These are phyloP conservation scores for Afroboletus lepidellus DNA, from an alignment of 1,284 basidiomycete genomes.

Conservation along the genomic window DNA sequence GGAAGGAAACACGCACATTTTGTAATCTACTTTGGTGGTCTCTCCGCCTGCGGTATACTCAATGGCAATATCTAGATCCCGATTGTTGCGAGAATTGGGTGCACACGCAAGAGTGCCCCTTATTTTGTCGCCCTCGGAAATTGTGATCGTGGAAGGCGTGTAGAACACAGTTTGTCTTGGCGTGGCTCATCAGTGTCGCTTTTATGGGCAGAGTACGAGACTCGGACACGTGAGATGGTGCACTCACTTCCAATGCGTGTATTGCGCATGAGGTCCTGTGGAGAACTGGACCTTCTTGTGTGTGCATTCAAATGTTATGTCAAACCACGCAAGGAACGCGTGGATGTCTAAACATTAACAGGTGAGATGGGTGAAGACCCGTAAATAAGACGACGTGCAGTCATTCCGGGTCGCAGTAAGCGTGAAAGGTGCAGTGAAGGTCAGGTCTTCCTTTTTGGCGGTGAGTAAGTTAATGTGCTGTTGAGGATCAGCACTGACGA, in stretches of 20 bases:
- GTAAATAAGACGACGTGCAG: constrained; percentile 54
- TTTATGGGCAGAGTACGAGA: not conserved
- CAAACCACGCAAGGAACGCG: constrained; percentile 99
- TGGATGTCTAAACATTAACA: constrained; percentile 71
- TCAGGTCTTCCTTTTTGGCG: constrained; percentile 93
- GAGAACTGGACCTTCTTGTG: constrained; percentile 97
- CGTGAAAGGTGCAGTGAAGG: constrained; percentile 81
- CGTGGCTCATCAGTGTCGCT: constrained; percentile 3
- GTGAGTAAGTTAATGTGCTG: constrained; percentile 90
- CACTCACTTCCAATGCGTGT: constrained; percentile 96
- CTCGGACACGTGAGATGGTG: not conserved
- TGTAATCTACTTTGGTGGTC: constrained; percentile 57
- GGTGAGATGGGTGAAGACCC: not conserved
- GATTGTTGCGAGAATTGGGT: constrained; percentile 88
- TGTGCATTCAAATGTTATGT: constrained; percentile 93
- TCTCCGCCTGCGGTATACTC: constrained; percentile 54
- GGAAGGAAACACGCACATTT: constrained; percentile 66
- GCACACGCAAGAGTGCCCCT: constrained; percentile 72
- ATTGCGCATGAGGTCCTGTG: constrained; percentile 93
- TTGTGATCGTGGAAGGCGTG: constrained; percentile 74
- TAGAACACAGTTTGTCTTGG: constrained; percentile 94
- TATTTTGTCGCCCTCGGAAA: constrained; percentile 71
- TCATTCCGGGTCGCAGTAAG: constrained; percentile 89
- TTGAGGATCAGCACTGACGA: constrained; percentile 7
- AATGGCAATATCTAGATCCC: constrained; percentile 89